phyloP scores from a whole-genome alignment of 257 asterid genomes.

The Prunella vulgaris region DNA sequence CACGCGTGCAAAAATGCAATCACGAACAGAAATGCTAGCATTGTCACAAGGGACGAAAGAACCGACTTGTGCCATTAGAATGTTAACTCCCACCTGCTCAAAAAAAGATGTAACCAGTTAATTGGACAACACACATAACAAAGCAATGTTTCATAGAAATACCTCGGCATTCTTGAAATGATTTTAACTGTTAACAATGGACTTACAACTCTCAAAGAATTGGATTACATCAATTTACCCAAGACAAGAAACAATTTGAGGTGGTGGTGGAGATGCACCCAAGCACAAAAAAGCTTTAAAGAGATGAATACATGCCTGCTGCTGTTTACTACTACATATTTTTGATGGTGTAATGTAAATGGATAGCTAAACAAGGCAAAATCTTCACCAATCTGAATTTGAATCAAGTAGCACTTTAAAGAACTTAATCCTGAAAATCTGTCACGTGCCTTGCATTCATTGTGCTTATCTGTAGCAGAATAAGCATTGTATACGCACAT shows the following conservation, averaged over 20 bases:
- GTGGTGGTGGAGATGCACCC: conserved; percentile 9
- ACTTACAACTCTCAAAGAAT: conserved; percentile 1
- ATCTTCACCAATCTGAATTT: conserved; percentile 3
- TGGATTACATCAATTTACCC: not conserved
- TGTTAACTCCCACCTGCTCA: conserved; percentile 83
- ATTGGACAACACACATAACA: not conserved
- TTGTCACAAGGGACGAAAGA: conserved; percentile 85
- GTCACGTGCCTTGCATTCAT: not conserved
- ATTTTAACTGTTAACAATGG: not conserved
- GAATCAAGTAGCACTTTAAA: conserved; percentile 5
- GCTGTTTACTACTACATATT: not conserved
- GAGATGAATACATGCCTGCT: not conserved
- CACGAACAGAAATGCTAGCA: conserved; percentile 86
- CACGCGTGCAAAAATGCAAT: conserved; percentile 97
- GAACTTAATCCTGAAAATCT: conserved; percentile 12
- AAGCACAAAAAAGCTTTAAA: not conserved
- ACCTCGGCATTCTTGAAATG: not conserved
- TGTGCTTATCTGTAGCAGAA: conserved; percentile 13
- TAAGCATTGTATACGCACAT: not conserved
- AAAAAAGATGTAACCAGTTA: conserved; percentile 15
- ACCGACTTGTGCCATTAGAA: conserved; percentile 97
- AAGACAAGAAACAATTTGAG: not conserved
- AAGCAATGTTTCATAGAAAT: not conserved
- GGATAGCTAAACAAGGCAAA: conserved; percentile 3
- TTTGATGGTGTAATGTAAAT: conserved; percentile 2